Percentiles rank a stretch among this genome's conserved stretches.
Conservation (phyloP, 169 alveolate genomes). For the Plasmodium coatneyi region DNA sequence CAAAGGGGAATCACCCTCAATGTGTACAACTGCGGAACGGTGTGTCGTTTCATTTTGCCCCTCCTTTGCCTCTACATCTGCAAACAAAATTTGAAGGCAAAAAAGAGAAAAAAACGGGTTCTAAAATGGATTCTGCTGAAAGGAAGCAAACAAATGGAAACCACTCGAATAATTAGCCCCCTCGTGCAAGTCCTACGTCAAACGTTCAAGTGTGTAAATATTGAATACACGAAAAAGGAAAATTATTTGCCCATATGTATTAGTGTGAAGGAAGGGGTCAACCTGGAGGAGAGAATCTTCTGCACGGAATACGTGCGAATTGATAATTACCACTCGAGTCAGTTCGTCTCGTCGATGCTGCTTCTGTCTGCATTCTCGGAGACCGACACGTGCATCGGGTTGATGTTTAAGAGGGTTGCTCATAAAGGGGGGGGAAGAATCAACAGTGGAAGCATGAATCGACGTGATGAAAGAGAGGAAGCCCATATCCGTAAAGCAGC, state of each 20-base stretch:
- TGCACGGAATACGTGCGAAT: background rate
- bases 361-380: slow-evolving; percentile 11
- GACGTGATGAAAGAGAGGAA: background rate
- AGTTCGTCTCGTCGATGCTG: slow-evolving; percentile 37
- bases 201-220: slow-evolving; percentile 15
- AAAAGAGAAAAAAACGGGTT: slow-evolving; percentile 2
- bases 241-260: slow-evolving; percentile 21
- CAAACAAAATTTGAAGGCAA: slow-evolving; percentile 49
- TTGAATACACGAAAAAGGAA: slow-evolving; percentile 23
- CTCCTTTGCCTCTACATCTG: slow-evolving; percentile 42
- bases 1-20: background rate
- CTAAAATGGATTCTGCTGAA: slow-evolving; percentile 10
- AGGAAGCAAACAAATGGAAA: slow-evolving; percentile 56
- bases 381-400: slow-evolving; percentile 11
- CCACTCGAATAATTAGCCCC: slow-evolving; percentile 19
- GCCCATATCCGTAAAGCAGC: background rate
- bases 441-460: background rate
- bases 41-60: slow-evolving; percentile 42
- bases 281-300: background rate
- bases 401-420: background rate
- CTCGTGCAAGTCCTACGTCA: slow-evolving; percentile 7
- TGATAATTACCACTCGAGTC: slow-evolving; percentile 22
- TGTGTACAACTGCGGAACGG: slow-evolving; percentile 44
- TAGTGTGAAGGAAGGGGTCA: background rate
- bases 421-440: background rate